Percentiles rank a stretch among this genome's conserved stretches.
Evolutionary conservation across 495 filamentous ascomycete genomes (phyloP).

Genomic region (Xylaria grammica): DNA sequence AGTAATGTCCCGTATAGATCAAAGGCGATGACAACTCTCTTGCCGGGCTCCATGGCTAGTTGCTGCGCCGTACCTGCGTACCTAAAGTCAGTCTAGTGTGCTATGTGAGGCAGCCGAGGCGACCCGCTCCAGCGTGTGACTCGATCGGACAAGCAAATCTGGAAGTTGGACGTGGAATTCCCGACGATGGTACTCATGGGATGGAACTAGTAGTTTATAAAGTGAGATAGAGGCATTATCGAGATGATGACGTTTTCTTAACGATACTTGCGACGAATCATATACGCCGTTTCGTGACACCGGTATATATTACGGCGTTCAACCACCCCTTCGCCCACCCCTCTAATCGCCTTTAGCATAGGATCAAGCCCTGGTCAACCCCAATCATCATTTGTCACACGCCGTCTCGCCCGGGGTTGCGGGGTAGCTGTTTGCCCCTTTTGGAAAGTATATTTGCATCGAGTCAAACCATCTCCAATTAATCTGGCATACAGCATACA

Average conservation of each 20-base stretch:
- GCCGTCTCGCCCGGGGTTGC: not conserved
- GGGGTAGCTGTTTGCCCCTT: conserved; percentile 11
- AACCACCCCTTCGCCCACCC: too few relatives aligned
- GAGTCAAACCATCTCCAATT: not conserved
- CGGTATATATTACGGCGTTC: too few relatives aligned
- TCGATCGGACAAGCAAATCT: conserved; percentile 8
- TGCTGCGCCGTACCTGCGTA: not conserved
- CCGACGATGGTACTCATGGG: not conserved
- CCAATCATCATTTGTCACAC: conserved; percentile 3
- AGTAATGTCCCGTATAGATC: conserved; percentile 79
- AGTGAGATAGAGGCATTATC: not conserved
- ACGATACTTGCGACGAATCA: too few relatives aligned
- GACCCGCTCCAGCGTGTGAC: not conserved
- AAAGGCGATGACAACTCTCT: conserved; percentile 60
- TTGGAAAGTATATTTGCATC: not conserved
- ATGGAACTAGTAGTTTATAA: not conserved
- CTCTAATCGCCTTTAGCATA: too few relatives aligned
- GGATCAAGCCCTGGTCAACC: too few relatives aligned
- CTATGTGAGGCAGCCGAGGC: not conserved
- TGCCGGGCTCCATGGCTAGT: conserved; percentile 24
- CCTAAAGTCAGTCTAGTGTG: not conserved
- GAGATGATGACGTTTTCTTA: too few relatives aligned
- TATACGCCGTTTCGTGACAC: too few relatives aligned
- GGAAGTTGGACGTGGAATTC: not conserved
- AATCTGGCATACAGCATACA: too few relatives aligned